These are phyloP conservation scores for Gracilaria vermiculophylla DNA, from an alignment of 23 red algal genomes.

Conservation along the genomic window DNA sequence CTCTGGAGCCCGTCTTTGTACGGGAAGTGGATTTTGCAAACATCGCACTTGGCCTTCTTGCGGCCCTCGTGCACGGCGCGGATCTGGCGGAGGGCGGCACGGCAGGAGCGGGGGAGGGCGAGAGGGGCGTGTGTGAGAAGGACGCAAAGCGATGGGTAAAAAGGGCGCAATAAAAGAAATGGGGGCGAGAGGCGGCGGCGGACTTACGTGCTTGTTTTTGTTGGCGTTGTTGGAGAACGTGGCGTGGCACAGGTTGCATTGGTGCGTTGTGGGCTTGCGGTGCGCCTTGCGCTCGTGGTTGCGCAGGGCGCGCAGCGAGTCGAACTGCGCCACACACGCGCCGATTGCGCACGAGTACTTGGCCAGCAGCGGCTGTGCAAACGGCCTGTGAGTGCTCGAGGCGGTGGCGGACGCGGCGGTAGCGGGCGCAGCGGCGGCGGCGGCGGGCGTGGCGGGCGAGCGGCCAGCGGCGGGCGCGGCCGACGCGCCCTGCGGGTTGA, in stretches of 20 bases:
- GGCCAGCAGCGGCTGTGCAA: background rate
- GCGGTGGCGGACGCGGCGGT: background rate
- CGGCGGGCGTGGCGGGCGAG: no score
- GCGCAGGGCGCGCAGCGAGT: background rate
- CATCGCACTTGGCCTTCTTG: conserved; percentile 23
- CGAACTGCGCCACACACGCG: conserved; percentile 1
- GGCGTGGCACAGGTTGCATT: conserved; percentile 30
- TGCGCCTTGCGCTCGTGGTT: conserved; percentile 14
- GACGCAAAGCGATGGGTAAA: background rate
- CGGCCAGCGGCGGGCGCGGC: background rate
- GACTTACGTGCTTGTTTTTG: conserved; percentile 68
- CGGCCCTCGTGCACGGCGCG: conserved; percentile 40
- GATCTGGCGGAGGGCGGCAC: conserved; percentile 4
- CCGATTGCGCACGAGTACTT: background rate
- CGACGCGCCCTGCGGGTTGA: background rate
- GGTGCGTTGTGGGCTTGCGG: conserved; percentile 17
- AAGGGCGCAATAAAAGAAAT: background rate
- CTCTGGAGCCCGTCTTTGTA: conserved; percentile 57
- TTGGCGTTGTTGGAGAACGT: conserved; percentile 45
- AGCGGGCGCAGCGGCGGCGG: background rate
- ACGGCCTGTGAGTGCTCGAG: background rate
- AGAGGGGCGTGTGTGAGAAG: no score
- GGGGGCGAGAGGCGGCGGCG: background rate
- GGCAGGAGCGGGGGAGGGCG: no score
- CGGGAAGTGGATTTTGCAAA: conserved; percentile 35